Percentiles rank a stretch among this genome's conserved stretches.
These are phyloP conservation scores for Echinosophora koreensis DNA, from an alignment of 306 rosid species.

Conservation along the genomic window DNA sequence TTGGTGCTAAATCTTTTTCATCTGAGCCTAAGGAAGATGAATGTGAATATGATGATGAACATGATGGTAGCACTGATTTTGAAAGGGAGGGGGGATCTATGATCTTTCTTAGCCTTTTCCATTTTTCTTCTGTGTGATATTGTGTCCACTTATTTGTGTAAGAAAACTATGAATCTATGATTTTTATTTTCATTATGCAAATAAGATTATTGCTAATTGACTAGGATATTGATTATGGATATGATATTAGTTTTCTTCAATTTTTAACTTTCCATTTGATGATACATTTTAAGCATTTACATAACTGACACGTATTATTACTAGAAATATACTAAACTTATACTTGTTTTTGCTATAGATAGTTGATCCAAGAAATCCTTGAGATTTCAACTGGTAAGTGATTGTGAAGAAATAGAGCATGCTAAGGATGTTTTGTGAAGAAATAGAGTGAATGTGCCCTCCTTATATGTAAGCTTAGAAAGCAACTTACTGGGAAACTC, in stretches of 20 bases:
- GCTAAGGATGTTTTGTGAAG: constrained; percentile 25
- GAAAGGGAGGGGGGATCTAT: neutral
- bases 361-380: neutral
- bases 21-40: neutral
- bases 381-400: neutral
- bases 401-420: constrained; percentile 1
- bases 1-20: neutral
- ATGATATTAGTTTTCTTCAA: constrained; percentile 38
- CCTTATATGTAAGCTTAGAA: constrained; percentile 19
- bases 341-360: neutral
- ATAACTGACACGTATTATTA: neutral
- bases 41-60: neutral
- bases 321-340: constrained; percentile 17
- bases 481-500: constrained; percentile 84
- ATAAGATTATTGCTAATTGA: constrained; percentile 17
- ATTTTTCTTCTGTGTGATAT: neutral
- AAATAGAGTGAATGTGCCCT: constrained; percentile 22
- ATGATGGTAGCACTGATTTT: too few relatives aligned
- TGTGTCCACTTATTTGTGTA: constrained; percentile 13
- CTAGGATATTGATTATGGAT: constrained; percentile 24
- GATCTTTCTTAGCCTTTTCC: neutral
- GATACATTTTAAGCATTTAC: constrained; percentile 30
- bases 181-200: constrained; percentile 23
- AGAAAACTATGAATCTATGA: neutral
- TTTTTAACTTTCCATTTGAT: constrained; percentile 24